Base-by-base conservation (phyloP, 352 stramenopile genomes). In the Globisporangium okanoganense region DNA sequence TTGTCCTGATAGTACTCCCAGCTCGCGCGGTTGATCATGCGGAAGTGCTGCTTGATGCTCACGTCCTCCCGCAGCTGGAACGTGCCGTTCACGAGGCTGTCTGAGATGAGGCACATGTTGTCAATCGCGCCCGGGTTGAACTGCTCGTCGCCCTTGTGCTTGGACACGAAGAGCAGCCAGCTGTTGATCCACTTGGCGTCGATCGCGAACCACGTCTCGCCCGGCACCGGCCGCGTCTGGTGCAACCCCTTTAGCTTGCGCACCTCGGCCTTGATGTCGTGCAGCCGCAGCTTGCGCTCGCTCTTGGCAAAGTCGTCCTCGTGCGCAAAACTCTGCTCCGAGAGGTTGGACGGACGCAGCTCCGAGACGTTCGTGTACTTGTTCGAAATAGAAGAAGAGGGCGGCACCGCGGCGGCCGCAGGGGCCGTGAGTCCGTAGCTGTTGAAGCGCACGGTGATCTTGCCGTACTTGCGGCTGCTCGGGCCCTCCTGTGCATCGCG, bases 21-120 rank as follows among this genome's bases (percentile, higher is more conserved):
- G 64, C 78, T 92, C 50, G 71, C 72, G 64, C 81, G 81, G 78
- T 92, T 92, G 67, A 92, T 90, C 71, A 92, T 75, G 29, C 82
- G 78, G 47, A 89, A 92, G 58, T 92, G 71, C 58, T 75, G 78
- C 70, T 92, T 92, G 55, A 92, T 85, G 10, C 61, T 56, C 29
- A 90, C 66, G 14, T 73, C 66, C 4, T 54, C 53, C 14, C 79
- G 83, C n/a, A 92, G 75, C 62, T 87, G 73, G 58, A 92, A 87
- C 31, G 77, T 85, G 33, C 82, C 82, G 47, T 90, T 50, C 48
- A 78, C 72, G 10, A 89, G 67, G 56, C 87, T 71, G 51, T 92
- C 80, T 25, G 79, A 82, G 64, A 92, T 78, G 24, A 92, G 70
- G 16, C 76, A 64, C 78, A 88, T 92, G 62, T 92, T 92, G 71